Evolutionary conservation across 306 rosid species (phyloP).

Genomic region (Coriaria nepalensis): DNA sequence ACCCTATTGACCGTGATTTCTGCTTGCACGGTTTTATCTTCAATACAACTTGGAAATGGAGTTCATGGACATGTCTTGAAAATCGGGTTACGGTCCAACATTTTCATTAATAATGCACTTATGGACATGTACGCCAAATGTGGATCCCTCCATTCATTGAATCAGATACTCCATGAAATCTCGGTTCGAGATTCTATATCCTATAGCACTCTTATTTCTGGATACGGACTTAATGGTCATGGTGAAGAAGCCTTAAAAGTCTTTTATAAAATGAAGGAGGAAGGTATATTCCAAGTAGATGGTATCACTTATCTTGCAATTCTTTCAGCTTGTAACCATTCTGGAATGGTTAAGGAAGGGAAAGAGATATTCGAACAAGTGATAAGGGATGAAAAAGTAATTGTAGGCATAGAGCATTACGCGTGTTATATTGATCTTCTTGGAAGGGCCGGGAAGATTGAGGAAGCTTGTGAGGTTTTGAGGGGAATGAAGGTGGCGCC

Average conservation of each 20-base stretch:
- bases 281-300: constrained; percentile 30
- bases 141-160: constrained; percentile 32
- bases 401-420: constrained; percentile 34
- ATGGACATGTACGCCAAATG: constrained; percentile 62
- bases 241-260: constrained; percentile 41
- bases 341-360: constrained; percentile 50
- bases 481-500: constrained; percentile 48
- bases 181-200: constrained; percentile 36
- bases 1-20: constrained; percentile 45
- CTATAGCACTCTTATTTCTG: constrained; percentile 41
- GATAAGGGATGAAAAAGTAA: constrained; percentile 17
- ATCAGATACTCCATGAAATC: constrained; percentile 36
- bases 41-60: constrained; percentile 26
- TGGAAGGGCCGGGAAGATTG: constrained; percentile 54
- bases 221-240: constrained; percentile 49
- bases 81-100: constrained; percentile 26
- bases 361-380: constrained; percentile 27
- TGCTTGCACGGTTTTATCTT: constrained; percentile 36
- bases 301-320: constrained; percentile 35
- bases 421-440: constrained; percentile 51
- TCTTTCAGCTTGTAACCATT: constrained; percentile 58
- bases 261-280: constrained; percentile 41
- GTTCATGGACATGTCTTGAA: constrained; percentile 36
- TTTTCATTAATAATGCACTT: constrained; percentile 44
- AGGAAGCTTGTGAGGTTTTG: constrained; percentile 38